Base-by-base conservation (phyloP, 1,284 basidiomycete species). In the Retiboletus fuscus region DNA sequence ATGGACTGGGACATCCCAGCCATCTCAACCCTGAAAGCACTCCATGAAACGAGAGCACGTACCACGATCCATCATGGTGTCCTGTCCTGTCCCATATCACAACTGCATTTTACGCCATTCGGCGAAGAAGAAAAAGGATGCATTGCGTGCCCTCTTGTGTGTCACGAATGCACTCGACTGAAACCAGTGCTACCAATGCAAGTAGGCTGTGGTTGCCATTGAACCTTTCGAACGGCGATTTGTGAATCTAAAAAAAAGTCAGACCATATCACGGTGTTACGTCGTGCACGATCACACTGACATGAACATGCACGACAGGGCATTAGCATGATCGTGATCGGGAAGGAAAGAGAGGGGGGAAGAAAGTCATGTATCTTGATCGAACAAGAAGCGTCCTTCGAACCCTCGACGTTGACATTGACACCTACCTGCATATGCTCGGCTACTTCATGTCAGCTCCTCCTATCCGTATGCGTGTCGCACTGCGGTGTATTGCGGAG, bases 221-320 rank as follows among this genome's bases (percentile, higher is more conserved):
- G 10, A 8, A 39, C 46, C 68, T 55, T 72, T 72, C 49, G 69
- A 76, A 76, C 73, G 73, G 73, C 73, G 73, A 74, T 62, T 74
- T 18, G 44, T 24, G 20, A 51, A n/a, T n/a, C n/a, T n/a, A n/a
- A 15, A n/a, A 43, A 51, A 41, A 41, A n/a, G 24, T 49, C 51
- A 49, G 68, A 66, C 47, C 69, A 49, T 49, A 63, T 49, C 68
- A 24, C 16, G 47, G 44, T 30, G 60, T 51, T 61, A 69, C 55
- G 67, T 61, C 72, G 44, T 71, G 51, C 28, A 58, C 44, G 60
- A 74, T 71, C 72, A 62, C 49, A 15, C 24, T 15, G 8, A 67
- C 39, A 69, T 44, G 28, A 53, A 66, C 61, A 72, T n/a, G 51
- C 43, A n/a, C 57, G 43, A 57, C 57, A 34, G 43, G 49, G 24